Evolutionary conservation across 352 stramenopile genomes (phyloP).

Genomic region (Phytophthora podocarpi): DNA sequence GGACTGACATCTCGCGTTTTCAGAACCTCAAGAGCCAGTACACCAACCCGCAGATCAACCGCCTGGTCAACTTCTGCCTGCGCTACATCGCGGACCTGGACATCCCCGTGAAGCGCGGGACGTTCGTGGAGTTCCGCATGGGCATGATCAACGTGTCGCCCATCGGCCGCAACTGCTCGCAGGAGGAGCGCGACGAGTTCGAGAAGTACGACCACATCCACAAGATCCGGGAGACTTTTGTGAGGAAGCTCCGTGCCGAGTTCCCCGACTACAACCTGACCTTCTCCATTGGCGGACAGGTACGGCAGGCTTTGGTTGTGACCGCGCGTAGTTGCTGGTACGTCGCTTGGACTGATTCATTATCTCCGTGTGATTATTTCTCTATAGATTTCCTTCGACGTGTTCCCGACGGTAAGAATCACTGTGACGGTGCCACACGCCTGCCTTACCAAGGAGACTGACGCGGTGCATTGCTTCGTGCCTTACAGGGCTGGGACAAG

Average conservation of each 20-base stretch:
- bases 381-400: conserved; percentile 96
- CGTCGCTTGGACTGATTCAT: background rate
- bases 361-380: background rate
- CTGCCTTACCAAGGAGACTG: background rate
- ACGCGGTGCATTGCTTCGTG: background rate
- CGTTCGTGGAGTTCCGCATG: conserved; percentile 99
- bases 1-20: no score
- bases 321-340: no score
- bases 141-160: conserved; percentile 99
- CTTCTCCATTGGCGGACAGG: conserved; percentile 97
- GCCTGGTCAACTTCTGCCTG: conserved; percentile 97
- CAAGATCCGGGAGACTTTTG: conserved; percentile 95
- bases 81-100: conserved; percentile 94
- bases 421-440: background rate
- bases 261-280: conserved; percentile 96
- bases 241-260: conserved; percentile 94
- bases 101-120: conserved; percentile 98
- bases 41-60: conserved; percentile 98
- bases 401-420: conserved; percentile 89
- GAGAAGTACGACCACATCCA: conserved; percentile 97
- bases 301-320: conserved; percentile 5
- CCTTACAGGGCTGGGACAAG: conserved; percentile 96
- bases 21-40: conserved; percentile 94
- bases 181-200: conserved; percentile 98
- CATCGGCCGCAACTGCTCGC: conserved; percentile 98